Evolutionary conservation across 257 asterid genomes (phyloP), one percentile per base, ranked within the genome.

Genomic region (Forsythia suspensa): DNA sequence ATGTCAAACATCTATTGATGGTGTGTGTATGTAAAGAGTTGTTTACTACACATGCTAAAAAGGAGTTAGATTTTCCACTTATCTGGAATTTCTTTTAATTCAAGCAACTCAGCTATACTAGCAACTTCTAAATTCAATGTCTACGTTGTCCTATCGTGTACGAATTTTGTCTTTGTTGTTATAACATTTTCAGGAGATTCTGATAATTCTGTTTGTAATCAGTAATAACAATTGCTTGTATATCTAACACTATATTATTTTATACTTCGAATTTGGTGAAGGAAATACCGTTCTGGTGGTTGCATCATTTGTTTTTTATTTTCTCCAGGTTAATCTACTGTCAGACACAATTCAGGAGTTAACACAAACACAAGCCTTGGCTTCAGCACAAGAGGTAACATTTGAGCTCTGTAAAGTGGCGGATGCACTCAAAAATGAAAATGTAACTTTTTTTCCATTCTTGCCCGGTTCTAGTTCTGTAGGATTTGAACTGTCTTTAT

Each of bases 341-440:
- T 95, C 98, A 6, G 97, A 92, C 77, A 95, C 99, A 73, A 95
- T 95, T 86, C 97, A 95, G 82, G 98, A 95, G 86, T 82, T 95
- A 90, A 95, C 91, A 7, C 91, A 85, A 88, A 92, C 99, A 3
- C 89, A 90, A 77, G 92, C 96, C n/a, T 85, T 93, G 90, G 88
- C 94, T 85, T 76, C 87, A 24, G 80, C n/a, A 12, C 97, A 93
- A 77, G 91, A 81, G 65, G 97, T 91, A 84, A 84, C 89, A 79
- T 89, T 93, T 82, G 89, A 90, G 86, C 94, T 95, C 77, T 95
- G 87, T n/a, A n/a, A 89, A 87, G 81, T 80, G 79, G 86, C n/a
- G 65, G 92, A 89, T 76, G 63, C 72, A 39, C 92, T 93, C 3
- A 88, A 85, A 85, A 77, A 81, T n/a, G 91, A 86, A 81, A 87